Conservation (phyloP, 345 rosid genomes). For the Noccaea caerulescens region DNA sequence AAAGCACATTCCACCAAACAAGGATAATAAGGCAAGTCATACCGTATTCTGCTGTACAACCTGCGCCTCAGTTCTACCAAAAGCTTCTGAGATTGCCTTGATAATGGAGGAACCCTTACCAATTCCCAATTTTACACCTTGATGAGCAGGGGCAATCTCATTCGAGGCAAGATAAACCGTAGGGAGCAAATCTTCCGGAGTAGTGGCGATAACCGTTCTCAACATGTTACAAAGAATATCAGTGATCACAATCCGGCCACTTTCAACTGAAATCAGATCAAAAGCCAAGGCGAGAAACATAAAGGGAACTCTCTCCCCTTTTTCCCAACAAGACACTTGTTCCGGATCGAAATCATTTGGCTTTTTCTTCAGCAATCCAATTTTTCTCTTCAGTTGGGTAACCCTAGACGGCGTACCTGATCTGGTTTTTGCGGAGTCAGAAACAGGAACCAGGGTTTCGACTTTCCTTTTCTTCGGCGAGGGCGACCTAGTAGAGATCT, state of each 20-base stretch:
- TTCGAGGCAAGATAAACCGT: constrained; percentile 71
- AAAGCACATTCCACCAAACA: too few relatives aligned
- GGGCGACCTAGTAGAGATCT: too few relatives aligned
- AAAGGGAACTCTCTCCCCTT: constrained; percentile 80
- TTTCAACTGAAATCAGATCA: constrained; percentile 68
- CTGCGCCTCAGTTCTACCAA: constrained; percentile 71
- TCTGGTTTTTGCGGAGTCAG: too few relatives aligned
- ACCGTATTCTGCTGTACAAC: constrained; percentile 71
- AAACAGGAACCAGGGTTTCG: too few relatives aligned
- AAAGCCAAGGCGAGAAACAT: constrained; percentile 64
- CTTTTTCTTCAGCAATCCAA: constrained; percentile 66
- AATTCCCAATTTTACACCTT: constrained; percentile 82
- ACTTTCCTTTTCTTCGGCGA: too few relatives aligned
- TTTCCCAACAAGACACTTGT: constrained; percentile 60
- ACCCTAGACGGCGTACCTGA: constrained; percentile 47
- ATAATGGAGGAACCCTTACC: constrained; percentile 72
- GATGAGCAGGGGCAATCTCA: constrained; percentile 81
- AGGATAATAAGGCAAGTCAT: too few relatives aligned
- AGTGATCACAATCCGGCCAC: constrained; percentile 77
- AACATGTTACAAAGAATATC: constrained; percentile 79
- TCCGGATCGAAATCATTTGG: constrained; percentile 62
- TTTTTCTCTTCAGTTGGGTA: constrained; percentile 57
- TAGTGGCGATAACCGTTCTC: constrained; percentile 74
- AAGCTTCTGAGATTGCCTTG: constrained; percentile 80
- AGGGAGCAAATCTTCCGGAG: constrained; percentile 72